Percentiles rank a stretch among this genome's conserved stretches.
Evolutionary conservation across 2,329 filamentous ascomycete genomes (phyloP).

Genomic region (Claviceps spartinae): DNA sequence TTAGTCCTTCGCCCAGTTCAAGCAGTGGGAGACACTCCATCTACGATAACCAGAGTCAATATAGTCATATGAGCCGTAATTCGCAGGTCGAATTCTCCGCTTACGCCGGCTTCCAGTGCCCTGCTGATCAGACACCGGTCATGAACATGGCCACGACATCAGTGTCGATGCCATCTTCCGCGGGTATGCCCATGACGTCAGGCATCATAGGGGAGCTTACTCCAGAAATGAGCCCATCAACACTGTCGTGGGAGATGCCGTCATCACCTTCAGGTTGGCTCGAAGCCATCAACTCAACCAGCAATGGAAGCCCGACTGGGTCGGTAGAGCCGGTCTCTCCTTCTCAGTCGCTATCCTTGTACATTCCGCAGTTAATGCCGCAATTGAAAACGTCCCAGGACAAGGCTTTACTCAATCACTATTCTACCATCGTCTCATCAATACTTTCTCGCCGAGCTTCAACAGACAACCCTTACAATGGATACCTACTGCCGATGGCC

Average conservation of each 20-base stretch:
- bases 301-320: constrained; percentile 13
- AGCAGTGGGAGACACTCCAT: constrained; percentile 7
- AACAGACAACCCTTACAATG: constrained; percentile 17
- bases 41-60: constrained; percentile 8
- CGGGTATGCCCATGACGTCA: constrained; percentile 3
- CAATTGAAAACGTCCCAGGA: constrained; percentile 17
- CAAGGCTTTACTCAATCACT: constrained; percentile 21
- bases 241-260: constrained; percentile 12
- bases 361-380: constrained; percentile 17
- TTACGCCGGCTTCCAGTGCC: constrained; percentile 4
- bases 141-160: constrained; percentile 5
- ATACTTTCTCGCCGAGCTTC: constrained; percentile 19
- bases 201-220: constrained; percentile 6
- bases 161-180: constrained; percentile 2
- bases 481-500: constrained; percentile 20
- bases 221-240: constrained; percentile 10
- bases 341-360: constrained; percentile 13
- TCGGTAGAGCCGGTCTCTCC: constrained; percentile 9
- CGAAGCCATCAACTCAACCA: constrained; percentile 13
- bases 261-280: constrained; percentile 12
- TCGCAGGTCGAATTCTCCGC: background rate
- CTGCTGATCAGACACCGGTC: constrained; percentile 1
- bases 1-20: constrained; percentile 11
- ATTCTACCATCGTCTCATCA: constrained; percentile 19
- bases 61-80: constrained; percentile 3